Percentiles rank a stretch among this genome's conserved stretches.
These are phyloP conservation scores for Leishmania gerbilli DNA, from an alignment of 208 protist genomes.

Conservation along the genomic window DNA sequence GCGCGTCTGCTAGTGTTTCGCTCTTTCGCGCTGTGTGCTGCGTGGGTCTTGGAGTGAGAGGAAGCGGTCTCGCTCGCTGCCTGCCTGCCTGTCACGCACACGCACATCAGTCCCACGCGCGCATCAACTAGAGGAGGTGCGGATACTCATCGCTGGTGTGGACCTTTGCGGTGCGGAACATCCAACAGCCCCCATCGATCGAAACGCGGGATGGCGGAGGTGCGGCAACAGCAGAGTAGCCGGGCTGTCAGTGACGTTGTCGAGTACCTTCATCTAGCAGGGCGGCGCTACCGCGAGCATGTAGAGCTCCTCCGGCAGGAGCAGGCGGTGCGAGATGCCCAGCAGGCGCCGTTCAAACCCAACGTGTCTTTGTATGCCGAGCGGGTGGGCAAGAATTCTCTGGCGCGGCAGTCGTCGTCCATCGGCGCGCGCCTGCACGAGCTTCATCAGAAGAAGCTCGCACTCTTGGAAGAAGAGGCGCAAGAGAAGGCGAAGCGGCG, in stretches of 20 bases:
- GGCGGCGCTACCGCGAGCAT: conserved; percentile 65
- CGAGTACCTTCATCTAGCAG: conserved; percentile 63
- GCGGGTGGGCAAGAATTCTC: conserved; percentile 30
- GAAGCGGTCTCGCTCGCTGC: not conserved
- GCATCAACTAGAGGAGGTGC: not conserved
- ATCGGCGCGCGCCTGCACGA: conserved; percentile 65
- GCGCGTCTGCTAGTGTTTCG: not conserved
- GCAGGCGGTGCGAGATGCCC: conserved; percentile 41
- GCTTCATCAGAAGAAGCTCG: conserved; percentile 47
- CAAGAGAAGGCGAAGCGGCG: conserved; percentile 24
- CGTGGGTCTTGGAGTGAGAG: not conserved
- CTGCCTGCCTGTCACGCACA: not conserved
- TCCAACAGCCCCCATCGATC: not conserved
- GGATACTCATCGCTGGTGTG: not conserved
- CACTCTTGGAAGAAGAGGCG: conserved; percentile 32
- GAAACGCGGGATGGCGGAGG: not conserved
- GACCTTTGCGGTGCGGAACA: not conserved
- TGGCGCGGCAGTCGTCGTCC: conserved; percentile 37
- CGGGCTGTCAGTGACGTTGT: conserved; percentile 41
- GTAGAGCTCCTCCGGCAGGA: conserved; percentile 62
- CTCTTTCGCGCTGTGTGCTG: not conserved
- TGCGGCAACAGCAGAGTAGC: conserved; percentile 1
- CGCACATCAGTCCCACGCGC: not conserved
- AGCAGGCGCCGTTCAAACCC: conserved; percentile 53
- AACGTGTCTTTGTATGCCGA: conserved; percentile 51